Base-by-base conservation (phyloP, 1,284 basidiomycete species). In the Moesziomyces sp. region DNA sequence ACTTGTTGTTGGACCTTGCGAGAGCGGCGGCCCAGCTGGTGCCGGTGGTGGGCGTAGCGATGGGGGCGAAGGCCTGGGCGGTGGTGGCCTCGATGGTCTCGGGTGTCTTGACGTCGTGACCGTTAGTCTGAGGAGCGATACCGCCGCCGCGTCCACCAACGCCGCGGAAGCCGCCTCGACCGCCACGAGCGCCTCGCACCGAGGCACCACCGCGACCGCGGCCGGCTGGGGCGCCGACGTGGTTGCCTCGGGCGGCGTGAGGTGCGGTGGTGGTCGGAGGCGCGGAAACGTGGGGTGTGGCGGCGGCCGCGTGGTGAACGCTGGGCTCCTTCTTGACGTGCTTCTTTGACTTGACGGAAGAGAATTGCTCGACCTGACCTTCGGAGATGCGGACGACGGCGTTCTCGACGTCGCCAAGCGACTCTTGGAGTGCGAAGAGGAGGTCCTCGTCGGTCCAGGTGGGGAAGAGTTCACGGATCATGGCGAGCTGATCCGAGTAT, bases 271-370 rank as follows among this genome's bases (percentile, higher is more conserved):
- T 50, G 28, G 55, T 48, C 45, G 56, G 46, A 30, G 62, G 45
- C 2, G 68, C 52, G 14, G 50, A 46, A 30, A 44, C 24, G 28
- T 59, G 43, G 30, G 64, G 47, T 34, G 75, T 40, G 30, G 59
- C 28, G 34, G 59, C 28, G 34, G 65, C 44, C 35, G 60, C 50
- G 43, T 64, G 57, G 61, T 53, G 50, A 35, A 52, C 44, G 51
- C 30, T 57, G 4, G 74, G 47, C 54, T 83, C 81, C 70, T 81
- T 82, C 69, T 76, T 80, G 55, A 58, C 47, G 55, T 80, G 77
- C 87, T 93, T 94, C 89, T 94, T 94, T 84, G 89, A 90, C 76
- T 89, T 90, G 73, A 94, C 93, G 49, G 91, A 89, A 47, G 90
- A 92, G 92, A 93, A 95, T 85, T 92, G 92, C 84, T 91, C 89